Evolutionary conservation across 1,139 yeast genomes (phyloP), one percentile per base, ranked within the genome.

Genomic region (Saccharomyces pastorianus): DNA sequence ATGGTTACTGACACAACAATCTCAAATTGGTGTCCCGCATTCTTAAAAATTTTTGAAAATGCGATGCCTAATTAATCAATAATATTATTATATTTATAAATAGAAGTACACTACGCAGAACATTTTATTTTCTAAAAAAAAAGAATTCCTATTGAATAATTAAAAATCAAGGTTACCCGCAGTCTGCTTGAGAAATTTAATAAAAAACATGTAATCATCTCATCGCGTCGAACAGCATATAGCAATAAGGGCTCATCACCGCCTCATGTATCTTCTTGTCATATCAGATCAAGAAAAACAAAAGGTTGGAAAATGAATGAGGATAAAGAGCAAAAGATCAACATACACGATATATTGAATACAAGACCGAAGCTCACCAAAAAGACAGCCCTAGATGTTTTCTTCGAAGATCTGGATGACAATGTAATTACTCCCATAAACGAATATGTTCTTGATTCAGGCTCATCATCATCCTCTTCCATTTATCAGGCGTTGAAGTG

Each of bases 321-420:
- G 11, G 47, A 51, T n/a, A 48, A 51, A n/a, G n/a, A 17, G 27
- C 46, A 48, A n/a, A 34, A 11, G 34, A 38, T 49, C 2, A 49
- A 38, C 17, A 42, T 57, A 3, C 44, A 28, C 11, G 47, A 51
- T 6, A 3, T 59, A 6, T 20, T 58, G 8, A 46, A 47, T 4
- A 58, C 56, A 27, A 51, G 54, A 26, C 75, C 75, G 2, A 68
- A 71, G 20, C 61, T 66, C 32, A 59, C 51, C 3, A 63, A 74
- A 44, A 62, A 69, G 7, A 70, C 75, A 0, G 72, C 74, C 0
- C 56, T 77, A 31, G 80, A 77, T 48, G 60, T 53, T 25, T 62
- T 71, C 13, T 73, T 73, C 55, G 51, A 55, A 5, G 55, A 57
- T 0, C 47, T 72, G 2, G 55, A 59, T 29, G 51, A 54, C 5